Conservation (phyloP, 441 rosid species). For the Populus hybrid region DNA sequence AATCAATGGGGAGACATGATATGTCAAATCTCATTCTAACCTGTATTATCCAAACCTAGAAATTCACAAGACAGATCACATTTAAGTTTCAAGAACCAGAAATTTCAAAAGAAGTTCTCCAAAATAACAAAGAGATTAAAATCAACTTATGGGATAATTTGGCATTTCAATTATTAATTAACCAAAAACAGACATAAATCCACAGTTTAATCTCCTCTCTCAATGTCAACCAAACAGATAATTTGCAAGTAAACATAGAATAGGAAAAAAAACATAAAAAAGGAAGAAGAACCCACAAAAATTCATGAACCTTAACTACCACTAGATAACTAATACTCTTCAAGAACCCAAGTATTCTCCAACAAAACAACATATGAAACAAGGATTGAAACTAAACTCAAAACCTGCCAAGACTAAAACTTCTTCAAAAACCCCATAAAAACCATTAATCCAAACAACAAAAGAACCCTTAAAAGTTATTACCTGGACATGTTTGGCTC, state of each 20-base stretch:
- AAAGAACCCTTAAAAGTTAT: not conserved
- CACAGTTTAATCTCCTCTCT: not conserved
- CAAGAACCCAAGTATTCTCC: not conserved
- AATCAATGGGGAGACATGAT: not conserved
- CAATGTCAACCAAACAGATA: not conserved
- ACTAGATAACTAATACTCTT: not conserved
- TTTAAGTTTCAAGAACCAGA: not conserved
- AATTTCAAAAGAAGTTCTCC: not conserved
- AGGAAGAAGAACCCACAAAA: not conserved
- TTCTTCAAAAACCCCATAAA: not conserved
- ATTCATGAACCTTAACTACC: not conserved
- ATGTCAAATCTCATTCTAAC: not conserved
- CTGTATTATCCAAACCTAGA: not conserved
- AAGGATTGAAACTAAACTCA: not conserved
- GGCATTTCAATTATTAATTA: not conserved
- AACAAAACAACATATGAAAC: not conserved
- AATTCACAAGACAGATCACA: not conserved
- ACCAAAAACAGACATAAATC: not conserved
- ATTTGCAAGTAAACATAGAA: not conserved
- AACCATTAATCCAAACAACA: not conserved
- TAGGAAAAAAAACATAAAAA: not conserved
- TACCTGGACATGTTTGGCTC: constrained; percentile 82
- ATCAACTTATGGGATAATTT: not conserved
- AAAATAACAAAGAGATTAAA: not conserved
- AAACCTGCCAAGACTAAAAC: not conserved